phyloP scores from a whole-genome alignment of 208 protist genomes.

The Leishmania mexicana region DNA sequence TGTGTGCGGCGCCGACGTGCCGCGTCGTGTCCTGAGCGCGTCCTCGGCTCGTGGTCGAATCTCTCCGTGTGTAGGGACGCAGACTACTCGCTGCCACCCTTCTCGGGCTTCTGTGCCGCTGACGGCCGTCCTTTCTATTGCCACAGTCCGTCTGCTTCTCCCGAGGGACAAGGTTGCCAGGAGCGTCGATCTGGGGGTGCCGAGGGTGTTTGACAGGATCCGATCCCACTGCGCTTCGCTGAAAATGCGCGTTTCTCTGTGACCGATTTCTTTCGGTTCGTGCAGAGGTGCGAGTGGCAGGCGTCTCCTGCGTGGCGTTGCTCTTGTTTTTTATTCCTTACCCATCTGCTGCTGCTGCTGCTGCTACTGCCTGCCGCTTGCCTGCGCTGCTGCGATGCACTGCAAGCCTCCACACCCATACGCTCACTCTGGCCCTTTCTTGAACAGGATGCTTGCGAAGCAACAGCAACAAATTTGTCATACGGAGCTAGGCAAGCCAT shows the following conservation, averaged over 20 bases:
- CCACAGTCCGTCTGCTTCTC: neutral
- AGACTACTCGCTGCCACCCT: conserved; percentile 13
- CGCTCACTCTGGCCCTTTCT: neutral
- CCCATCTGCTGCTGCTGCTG: neutral
- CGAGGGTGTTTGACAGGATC: neutral
- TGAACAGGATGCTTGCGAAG: neutral
- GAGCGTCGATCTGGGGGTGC: neutral
- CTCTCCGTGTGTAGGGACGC: neutral
- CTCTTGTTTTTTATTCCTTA: neutral
- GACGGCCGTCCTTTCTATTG: conserved; percentile 16
- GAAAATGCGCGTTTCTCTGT: neutral
- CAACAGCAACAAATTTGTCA: too few relatives aligned
- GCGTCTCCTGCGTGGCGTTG: too few relatives aligned
- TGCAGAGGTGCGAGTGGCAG: neutral
- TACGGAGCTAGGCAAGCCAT: too few relatives aligned
- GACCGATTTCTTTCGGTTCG: neutral
- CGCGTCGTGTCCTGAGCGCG: conserved; percentile 21
- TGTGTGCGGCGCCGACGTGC: neutral
- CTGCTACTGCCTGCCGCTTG: neutral
- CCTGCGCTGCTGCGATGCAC: neutral
- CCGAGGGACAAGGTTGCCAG: neutral
- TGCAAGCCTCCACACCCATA: neutral
- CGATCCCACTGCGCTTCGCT: neutral
- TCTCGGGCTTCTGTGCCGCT: conserved; percentile 29
- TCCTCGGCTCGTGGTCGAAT: neutral